Percentiles rank a stretch among this genome's conserved stretches.
phyloP scores from a whole-genome alignment of 305 asterid species.

The Solanum aculeatissimum region DNA sequence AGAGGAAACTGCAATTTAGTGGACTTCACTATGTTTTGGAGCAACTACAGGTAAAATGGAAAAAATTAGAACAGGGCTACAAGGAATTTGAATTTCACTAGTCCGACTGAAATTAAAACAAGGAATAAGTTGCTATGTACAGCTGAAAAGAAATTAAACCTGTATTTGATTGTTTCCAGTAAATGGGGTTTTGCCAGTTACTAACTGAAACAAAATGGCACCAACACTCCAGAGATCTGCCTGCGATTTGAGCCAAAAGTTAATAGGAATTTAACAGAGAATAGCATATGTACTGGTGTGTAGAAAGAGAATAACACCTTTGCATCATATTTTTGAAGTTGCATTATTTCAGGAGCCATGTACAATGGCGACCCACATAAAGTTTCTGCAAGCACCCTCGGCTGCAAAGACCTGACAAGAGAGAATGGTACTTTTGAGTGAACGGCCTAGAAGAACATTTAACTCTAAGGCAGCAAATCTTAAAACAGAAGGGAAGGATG shows the following conservation, averaged over 20 bases:
- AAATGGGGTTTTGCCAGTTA: constrained; percentile 83
- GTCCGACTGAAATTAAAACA: neutral
- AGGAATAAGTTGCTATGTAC: neutral
- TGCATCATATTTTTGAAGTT: constrained; percentile 82
- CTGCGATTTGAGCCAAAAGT: constrained; percentile 37
- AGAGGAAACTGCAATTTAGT: constrained; percentile 73
- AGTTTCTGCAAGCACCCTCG: constrained; percentile 87
- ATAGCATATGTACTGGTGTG: neutral
- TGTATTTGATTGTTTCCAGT: constrained; percentile 71
- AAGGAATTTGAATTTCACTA: neutral
- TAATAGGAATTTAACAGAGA: constrained; percentile 10
- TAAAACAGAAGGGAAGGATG: neutral
- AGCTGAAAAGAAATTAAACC: constrained; percentile 32
- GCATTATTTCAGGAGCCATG: constrained; percentile 99
- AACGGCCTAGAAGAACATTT: neutral
- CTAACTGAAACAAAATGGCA: constrained; percentile 87
- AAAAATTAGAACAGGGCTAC: neutral
- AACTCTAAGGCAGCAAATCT: neutral
- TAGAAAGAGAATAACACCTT: constrained; percentile 46
- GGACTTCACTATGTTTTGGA: constrained; percentile 71
- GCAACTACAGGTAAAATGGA: constrained; percentile 41
- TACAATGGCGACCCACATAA: constrained; percentile 94
- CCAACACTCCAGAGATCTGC: constrained; percentile 99
- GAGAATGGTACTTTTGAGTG: neutral
- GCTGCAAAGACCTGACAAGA: constrained; percentile 69